A percentile compares a stretch with the other conserved stretches of the same genome.
These are phyloP conservation scores for Malus sylvestris DNA, from an alignment of 306 rosid species.

Conservation along the genomic window DNA sequence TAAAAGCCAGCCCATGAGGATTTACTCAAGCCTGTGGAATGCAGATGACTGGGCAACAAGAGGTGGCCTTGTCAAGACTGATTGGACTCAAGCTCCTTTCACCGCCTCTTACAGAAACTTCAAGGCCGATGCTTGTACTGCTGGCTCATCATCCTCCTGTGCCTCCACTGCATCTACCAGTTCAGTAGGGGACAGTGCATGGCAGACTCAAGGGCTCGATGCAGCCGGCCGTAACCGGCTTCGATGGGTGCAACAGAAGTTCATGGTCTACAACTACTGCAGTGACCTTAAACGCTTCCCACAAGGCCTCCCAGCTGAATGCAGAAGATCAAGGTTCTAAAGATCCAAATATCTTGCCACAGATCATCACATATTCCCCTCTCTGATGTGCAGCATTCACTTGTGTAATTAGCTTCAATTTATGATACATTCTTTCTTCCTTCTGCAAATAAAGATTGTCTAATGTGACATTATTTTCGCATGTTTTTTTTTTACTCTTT, in stretches of 20 bases:
- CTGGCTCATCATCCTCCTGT: slow-evolving; percentile 12
- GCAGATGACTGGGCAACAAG: slow-evolving; percentile 51
- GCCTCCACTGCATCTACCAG: background rate
- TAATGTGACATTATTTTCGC: background rate
- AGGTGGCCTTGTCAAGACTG: slow-evolving; percentile 46
- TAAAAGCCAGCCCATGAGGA: slow-evolving; percentile 34
- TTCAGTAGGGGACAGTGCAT: background rate
- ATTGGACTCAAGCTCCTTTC: slow-evolving; percentile 48
- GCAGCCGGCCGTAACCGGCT: slow-evolving; percentile 30
- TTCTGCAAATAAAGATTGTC: background rate
- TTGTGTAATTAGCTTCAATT: background rate
- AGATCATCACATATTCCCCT: background rate
- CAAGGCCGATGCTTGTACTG: slow-evolving; percentile 29
- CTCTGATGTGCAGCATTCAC: background rate
- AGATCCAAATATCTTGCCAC: background rate
- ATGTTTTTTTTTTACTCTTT: background rate
- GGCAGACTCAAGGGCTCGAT: slow-evolving; percentile 32
- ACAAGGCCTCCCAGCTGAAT: slow-evolving; percentile 38
- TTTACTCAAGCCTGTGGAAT: slow-evolving; percentile 46
- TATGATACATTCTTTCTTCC: background rate
- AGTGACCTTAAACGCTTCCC: slow-evolving; percentile 35
- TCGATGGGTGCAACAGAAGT: slow-evolving; percentile 42
- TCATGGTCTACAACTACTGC: slow-evolving; percentile 49
- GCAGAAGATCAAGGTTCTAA: slow-evolving; percentile 23
- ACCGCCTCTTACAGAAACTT: slow-evolving; percentile 39